Evolutionary conservation across 176 grass and related monocot genomes (phyloP).

Genomic region (Lolium multiflorum): DNA sequence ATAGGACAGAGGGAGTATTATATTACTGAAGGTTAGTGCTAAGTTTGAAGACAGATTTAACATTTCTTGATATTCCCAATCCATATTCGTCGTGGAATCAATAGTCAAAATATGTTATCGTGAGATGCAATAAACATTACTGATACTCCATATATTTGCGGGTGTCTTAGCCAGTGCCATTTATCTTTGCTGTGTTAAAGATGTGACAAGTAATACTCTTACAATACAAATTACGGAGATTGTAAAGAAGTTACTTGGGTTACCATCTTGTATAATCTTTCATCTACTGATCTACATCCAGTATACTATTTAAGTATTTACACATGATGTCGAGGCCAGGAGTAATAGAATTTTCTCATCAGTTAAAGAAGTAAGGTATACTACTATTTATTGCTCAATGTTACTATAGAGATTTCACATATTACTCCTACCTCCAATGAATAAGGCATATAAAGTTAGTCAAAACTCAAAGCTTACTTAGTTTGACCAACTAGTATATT

Average conservation of each 20-base stretch:
- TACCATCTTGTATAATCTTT: neutral
- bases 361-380: too few relatives aligned
- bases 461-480: too few relatives aligned
- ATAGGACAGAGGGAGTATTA: neutral
- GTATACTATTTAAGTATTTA: neutral
- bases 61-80: neutral
- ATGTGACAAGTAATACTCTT: neutral
- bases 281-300: neutral
- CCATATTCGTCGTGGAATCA: slow-evolving; percentile 11
- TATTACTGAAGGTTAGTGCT: neutral
- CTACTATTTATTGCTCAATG: too few relatives aligned
- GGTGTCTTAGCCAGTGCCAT: slow-evolving; percentile 1
- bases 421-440: too few relatives aligned
- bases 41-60: slow-evolving; percentile 16
- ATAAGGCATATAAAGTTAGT: too few relatives aligned
- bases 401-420: too few relatives aligned
- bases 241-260: neutral
- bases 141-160: slow-evolving; percentile 14
- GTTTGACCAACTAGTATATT: too few relatives aligned
- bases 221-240: neutral
- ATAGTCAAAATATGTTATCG: neutral
- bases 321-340: neutral
- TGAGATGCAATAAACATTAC: slow-evolving; percentile 8
- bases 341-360: too few relatives aligned
- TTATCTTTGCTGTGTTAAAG: slow-evolving; percentile 20